phyloP scores from a whole-genome alignment of 805 yeast species.

The Teunomyces cretensis region DNA sequence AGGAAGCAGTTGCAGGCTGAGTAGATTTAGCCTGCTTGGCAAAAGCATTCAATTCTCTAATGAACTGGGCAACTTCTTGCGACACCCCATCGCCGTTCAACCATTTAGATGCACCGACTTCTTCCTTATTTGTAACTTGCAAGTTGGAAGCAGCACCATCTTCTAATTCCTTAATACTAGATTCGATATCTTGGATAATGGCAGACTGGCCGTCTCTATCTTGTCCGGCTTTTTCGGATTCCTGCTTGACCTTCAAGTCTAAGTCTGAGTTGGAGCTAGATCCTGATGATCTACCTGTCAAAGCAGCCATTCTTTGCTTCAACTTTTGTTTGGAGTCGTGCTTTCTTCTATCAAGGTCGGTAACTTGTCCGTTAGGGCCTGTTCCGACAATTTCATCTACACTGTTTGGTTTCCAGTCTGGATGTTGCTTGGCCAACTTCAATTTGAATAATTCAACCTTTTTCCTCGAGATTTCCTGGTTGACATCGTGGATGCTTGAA shows the following conservation, averaged over 20 bases:
- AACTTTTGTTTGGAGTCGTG: slow-evolving; percentile 78
- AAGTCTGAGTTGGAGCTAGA: slow-evolving; percentile 49
- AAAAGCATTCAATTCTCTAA: slow-evolving; percentile 48
- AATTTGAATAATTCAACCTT: slow-evolving; percentile 64
- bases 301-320: slow-evolving; percentile 86
- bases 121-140: slow-evolving; percentile 40
- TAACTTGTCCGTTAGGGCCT: slow-evolving; percentile 83
- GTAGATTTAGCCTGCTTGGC: neutral
- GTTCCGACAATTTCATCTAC: slow-evolving; percentile 60
- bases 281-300: slow-evolving; percentile 71
- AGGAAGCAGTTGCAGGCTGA: neutral
- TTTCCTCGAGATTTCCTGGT: slow-evolving; percentile 63
- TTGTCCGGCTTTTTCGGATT: slow-evolving; percentile 47
- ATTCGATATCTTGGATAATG: slow-evolving; percentile 69
- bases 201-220: slow-evolving; percentile 57
- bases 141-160: slow-evolving; percentile 45
- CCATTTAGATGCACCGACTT: slow-evolving; percentile 66
- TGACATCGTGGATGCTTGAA: slow-evolving; percentile 59
- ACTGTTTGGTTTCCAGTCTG: slow-evolving; percentile 50
- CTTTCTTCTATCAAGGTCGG: slow-evolving; percentile 78
- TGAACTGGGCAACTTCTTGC: slow-evolving; percentile 59
- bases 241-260: slow-evolving; percentile 54
- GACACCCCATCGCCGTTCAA: slow-evolving; percentile 78
- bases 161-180: slow-evolving; percentile 64
- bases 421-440: slow-evolving; percentile 58